Percentiles rank a stretch among this genome's conserved stretches.
phyloP scores from a whole-genome alignment of 176 grass and related monocot species.

The Zizania latifolia region DNA sequence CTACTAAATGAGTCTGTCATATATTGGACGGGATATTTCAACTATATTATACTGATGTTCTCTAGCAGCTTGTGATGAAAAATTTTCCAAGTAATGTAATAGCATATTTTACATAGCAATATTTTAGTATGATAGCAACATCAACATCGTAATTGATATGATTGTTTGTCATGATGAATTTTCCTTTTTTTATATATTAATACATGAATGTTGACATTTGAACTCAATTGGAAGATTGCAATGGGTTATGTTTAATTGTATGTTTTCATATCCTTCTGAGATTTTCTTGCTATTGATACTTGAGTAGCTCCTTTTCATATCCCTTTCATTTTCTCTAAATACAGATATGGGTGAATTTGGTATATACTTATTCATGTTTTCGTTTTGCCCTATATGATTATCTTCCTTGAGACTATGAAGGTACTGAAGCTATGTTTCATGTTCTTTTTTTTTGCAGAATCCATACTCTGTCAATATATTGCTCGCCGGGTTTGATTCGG shows the following conservation, averaged over 20 bases:
- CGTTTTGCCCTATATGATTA: background rate
- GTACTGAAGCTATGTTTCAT: background rate
- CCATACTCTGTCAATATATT: slow-evolving; percentile 80
- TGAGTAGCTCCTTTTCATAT: background rate
- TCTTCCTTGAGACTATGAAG: background rate
- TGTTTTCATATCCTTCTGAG: background rate
- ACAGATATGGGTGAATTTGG: background rate
- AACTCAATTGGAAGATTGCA: background rate
- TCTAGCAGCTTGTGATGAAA: background rate
- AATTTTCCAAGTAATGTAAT: background rate
- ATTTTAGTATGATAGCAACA: background rate
- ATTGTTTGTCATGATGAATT: background rate
- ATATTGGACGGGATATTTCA: background rate
- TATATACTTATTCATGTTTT: background rate
- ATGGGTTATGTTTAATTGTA: background rate
- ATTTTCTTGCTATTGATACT: background rate
- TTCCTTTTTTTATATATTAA: background rate
- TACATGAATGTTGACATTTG: background rate
- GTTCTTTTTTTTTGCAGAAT: slow-evolving; percentile 45
- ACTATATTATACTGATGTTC: background rate
- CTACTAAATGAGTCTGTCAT: background rate
- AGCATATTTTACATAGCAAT: background rate
- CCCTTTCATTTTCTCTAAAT: background rate
- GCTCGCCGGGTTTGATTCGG: slow-evolving; percentile 81
- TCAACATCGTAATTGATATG: background rate